Base-by-base conservation (phyloP, 192 early-diverging fungal species). In the Phlyctochytrium bullatum region DNA sequence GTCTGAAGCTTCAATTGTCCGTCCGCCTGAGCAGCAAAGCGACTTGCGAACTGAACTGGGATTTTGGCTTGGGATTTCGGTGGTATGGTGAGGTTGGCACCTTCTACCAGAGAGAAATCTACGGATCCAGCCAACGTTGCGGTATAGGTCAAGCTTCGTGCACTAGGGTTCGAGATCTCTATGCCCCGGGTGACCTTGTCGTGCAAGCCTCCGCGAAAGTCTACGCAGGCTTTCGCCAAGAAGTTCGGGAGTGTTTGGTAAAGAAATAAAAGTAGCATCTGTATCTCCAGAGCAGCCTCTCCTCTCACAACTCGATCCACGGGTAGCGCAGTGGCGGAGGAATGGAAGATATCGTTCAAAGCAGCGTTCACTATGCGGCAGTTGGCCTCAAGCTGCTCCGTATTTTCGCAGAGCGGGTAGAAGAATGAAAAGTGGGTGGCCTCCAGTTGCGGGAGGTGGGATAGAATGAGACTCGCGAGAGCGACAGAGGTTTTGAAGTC, bases 171-270 rank as follows among this genome's bases (percentile, higher is more conserved):
- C 29, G 60, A 25, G 28, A 84, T 36, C 71, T 84, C 83, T 57
- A 84, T 73, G 23, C 52, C 24, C 36, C 71, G 66, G 1, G 51
- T 71, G 12, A 78, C 59, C 23, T 56, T 36, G 34, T 79, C 73
- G 59, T 84, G 81, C 28, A 84, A 68, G 14, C 50, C 54, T 27
- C 78, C 78, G 34, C 67, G 40, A 57, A 84, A 80, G 32, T 78
- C 75, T 23, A 84, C 65, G 6, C 36, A 63, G 20, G 36, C 70
- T 30, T 72, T 60, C 1, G 80, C 69, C 3, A 84, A 50, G 63
- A 79, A 84, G 29, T 59, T n/a, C 6, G 83, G 83, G 3, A 84
- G 62, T 2, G 74, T 80, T 60, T 84, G 78, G 60, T 76, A 79
- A 20, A 84, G 63, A 40, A 84, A 78, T 6, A 77, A 27, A 14